Conservation (phyloP, 371 early-diverging fungal genomes). For the Rhizomucor miehei region DNA sequence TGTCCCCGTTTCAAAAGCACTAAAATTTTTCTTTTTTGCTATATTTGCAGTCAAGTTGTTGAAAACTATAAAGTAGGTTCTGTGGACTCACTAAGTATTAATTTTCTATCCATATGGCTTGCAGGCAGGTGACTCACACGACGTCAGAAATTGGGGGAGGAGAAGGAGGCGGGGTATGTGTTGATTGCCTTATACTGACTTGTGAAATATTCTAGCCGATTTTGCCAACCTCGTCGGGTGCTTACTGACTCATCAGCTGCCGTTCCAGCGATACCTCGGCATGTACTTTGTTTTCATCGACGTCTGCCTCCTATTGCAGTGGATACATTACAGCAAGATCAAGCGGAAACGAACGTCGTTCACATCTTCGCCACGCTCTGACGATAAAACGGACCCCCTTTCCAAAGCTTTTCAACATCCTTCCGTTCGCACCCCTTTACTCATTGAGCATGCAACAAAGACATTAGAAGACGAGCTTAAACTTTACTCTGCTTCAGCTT, state of each 20-base stretch:
- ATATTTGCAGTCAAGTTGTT: slow-evolving; percentile 54
- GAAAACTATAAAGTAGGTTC: slow-evolving; percentile 57
- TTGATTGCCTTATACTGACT: background rate
- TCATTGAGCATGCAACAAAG: slow-evolving; percentile 20
- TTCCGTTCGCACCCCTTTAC: slow-evolving; percentile 28
- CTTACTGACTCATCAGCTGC: slow-evolving; percentile 67
- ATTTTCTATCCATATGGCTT: slow-evolving; percentile 66
- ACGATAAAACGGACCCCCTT: slow-evolving; percentile 1
- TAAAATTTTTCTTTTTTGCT: too few relatives aligned
- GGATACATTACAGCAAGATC: slow-evolving; percentile 34
- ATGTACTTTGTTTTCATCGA: slow-evolving; percentile 47
- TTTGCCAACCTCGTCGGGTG: slow-evolving; percentile 67
- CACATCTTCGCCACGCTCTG: slow-evolving; percentile 5
- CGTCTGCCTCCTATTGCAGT: slow-evolving; percentile 32
- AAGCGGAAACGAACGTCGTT: slow-evolving; percentile 7
- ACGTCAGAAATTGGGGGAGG: too few relatives aligned
- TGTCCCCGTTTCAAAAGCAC: too few relatives aligned
- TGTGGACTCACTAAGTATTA: slow-evolving; percentile 57
- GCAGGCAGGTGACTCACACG: slow-evolving; percentile 38
- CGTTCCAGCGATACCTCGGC: slow-evolving; percentile 65
- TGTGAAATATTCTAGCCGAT: slow-evolving; percentile 49
- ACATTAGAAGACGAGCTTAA: slow-evolving; percentile 25
- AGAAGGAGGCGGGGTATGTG: too few relatives aligned
- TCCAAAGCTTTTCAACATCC: slow-evolving; percentile 35
- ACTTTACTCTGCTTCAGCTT: slow-evolving; percentile 43